Base-by-base conservation (phyloP, 331 rosid species). In the Dryas integrifolia region DNA sequence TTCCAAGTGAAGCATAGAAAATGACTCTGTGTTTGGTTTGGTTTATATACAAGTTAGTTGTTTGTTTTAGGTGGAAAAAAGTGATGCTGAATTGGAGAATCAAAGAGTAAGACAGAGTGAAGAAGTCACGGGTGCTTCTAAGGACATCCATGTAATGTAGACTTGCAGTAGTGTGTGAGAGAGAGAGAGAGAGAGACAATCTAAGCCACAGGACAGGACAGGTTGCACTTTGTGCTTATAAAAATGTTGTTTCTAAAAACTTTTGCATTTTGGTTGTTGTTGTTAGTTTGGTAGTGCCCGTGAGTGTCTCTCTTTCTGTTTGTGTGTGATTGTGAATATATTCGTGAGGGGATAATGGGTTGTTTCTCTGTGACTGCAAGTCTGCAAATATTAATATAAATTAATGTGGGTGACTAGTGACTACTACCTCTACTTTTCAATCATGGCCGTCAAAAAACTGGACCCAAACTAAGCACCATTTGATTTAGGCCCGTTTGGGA, bases 81-180 rank as follows among this genome's bases (percentile, higher is more conserved):
- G 85, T 77, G 85, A 78, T 50, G 83, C 39, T 63, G 77, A 85
- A 81, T 77, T 73, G 76, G 86, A 82, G 88, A 84, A 82, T 76
- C 72, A 84, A 71, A 30, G 74, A 77, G 65, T 38, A 62, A 44
- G 69, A 60, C 12, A 39, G 52, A 9, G 74, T 71, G 77, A 10
- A 73, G 77, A 57, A 86, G 84, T 94, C 98, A 94, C 98, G 98
- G 98, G 97, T 85, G 85, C 47, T 67, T 84, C 76, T 67, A 58
- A 64, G 79, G 76, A 73, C 76, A 73, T 56, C 76, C 70, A 76
- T 24, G 75, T 18, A 47, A 72, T 68, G 52, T 30, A 30, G 21
- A 21, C 21, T 21, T 0, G 21, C 21, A 21, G 35, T 30, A 60
- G 67, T 46, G 55, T 26, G 50, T n/a, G n/a, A 52, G 77, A 72